Base-by-base conservation (phyloP, 2,329 filamentous ascomycete species). In the Thelonectria discophora region DNA sequence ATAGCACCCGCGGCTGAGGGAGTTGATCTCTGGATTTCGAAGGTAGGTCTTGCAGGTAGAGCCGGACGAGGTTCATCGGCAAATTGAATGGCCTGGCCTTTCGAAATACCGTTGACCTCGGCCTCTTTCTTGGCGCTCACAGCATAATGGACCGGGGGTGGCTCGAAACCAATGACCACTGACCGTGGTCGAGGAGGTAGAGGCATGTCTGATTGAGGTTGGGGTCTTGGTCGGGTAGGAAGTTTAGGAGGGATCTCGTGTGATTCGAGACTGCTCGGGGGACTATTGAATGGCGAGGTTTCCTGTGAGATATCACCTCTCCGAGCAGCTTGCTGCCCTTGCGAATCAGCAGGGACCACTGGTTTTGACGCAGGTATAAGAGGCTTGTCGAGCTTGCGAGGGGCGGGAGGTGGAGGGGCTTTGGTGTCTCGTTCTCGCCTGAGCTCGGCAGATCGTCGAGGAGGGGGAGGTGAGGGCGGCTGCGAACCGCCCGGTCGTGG, bases 211-310 rank as follows among this genome's bases (percentile, higher is more conserved):
- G 60, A 70, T 6, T 71, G 69, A 1, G 64, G 65, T 10, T 69
- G 72, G 2, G 85, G 86, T 30, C 84, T 84, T 47, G 83, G 84
- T 12, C 84, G 78, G 7, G 75, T 79, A 17, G 79, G 84, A 46
- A 84, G 79, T 57, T 76, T 78, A 1, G 85, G 84, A 8, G 82
- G 82, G 7, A 79, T 78, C n/a, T 79, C 78, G n/a, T 84, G 80
- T 0, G 80, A 74, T 55, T 84, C 88, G 5, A 86, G 85, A 72
- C 90, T 94, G 68, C 88, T 89, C 0, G 94, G 93, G 17, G 93
- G 93, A 37, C 93, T 97, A 71, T 84, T 93, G 73, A 97, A 97
- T 0, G 94, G 94, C 1, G 94, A 97, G 0, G 88, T 73, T 71
- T 81, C 78, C 63, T 80, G 75, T 1, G 69, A 65, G 5, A 75